Percentiles rank a stretch among this genome's conserved stretches.
Evolutionary conservation across 495 filamentous ascomycete species (phyloP).

Genomic region (Penicillium daleae): DNA sequence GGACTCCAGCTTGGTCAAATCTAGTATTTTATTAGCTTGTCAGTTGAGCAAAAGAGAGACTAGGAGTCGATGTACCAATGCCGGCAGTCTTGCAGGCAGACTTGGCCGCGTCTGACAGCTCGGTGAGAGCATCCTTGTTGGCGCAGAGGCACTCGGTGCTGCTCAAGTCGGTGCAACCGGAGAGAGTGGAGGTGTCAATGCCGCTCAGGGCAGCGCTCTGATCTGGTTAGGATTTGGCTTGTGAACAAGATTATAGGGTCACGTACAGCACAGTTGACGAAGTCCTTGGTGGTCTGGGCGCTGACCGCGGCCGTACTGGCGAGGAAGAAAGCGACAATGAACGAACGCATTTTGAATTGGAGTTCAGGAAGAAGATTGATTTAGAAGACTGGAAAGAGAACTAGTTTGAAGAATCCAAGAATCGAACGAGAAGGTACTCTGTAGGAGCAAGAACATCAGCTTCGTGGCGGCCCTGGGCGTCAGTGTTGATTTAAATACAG

Average conservation of each 20-base stretch:
- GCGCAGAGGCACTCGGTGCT: constrained; percentile 25
- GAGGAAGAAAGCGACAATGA: constrained; percentile 25
- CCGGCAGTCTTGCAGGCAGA: constrained; percentile 17
- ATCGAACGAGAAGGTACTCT: not conserved
- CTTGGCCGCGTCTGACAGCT: constrained; percentile 8
- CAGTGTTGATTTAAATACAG: constrained; percentile 22
- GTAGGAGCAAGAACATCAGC: not conserved
- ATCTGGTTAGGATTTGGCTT: constrained; percentile 1
- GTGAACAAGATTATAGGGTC: not conserved
- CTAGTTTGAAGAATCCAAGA: not conserved
- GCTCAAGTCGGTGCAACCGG: constrained; percentile 17
- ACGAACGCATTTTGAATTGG: constrained; percentile 27
- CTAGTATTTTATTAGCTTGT: not conserved
- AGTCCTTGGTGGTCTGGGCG: constrained; percentile 14
- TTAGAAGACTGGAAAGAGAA: not conserved
- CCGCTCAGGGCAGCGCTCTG: constrained; percentile 18
- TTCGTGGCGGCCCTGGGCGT: not conserved
- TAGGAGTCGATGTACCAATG: constrained; percentile 17
- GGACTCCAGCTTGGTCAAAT: constrained; percentile 10
- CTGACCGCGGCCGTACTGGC: constrained; percentile 18
- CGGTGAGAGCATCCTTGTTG: constrained; percentile 22
- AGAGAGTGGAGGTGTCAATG: constrained; percentile 12
- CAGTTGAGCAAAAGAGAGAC: not conserved
- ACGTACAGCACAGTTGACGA: constrained; percentile 27
- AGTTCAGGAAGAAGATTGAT: not conserved